phyloP scores from a whole-genome alignment of 2,329 filamentous ascomycete species.

The Fusarium sp. region DNA sequence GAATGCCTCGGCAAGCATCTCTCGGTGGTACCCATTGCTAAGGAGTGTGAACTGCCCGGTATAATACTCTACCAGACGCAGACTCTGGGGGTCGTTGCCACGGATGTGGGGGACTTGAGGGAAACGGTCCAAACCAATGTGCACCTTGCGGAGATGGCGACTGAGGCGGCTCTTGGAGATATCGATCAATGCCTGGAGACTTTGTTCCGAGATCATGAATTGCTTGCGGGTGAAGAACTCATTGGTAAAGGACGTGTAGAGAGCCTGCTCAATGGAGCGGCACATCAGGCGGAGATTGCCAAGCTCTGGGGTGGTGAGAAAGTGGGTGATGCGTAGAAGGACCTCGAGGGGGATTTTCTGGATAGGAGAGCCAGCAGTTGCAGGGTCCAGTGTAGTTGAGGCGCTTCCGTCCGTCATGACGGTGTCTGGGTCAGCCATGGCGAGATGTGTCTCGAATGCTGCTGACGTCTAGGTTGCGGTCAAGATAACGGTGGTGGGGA shows the following conservation, averaged over 20 bases:
- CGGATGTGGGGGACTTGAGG: conserved; percentile 2
- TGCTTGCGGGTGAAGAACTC: conserved; percentile 76
- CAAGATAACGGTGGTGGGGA: not conserved
- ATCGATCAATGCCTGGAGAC: conserved; percentile 65
- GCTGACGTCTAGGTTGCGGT: not conserved
- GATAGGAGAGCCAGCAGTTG: conserved; percentile 36
- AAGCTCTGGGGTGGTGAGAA: conserved; percentile 68
- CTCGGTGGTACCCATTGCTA: conserved; percentile 59
- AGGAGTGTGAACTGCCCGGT: conserved; percentile 48
- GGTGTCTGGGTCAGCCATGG: conserved; percentile 30
- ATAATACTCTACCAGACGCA: conserved; percentile 31
- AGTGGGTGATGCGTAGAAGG: conserved; percentile 64
- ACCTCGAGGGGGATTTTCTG: conserved; percentile 68
- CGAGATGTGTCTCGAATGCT: not conserved
- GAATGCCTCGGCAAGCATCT: conserved; percentile 69
- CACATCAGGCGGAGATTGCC: conserved; percentile 66
- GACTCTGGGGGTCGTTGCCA: conserved; percentile 20
- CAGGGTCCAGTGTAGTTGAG: not conserved
- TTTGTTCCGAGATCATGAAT: conserved; percentile 71
- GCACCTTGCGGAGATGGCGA: conserved; percentile 52
- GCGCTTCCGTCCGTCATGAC: conserved; percentile 21
- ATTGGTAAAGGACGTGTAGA: conserved; percentile 67
- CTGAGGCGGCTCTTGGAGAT: conserved; percentile 62
- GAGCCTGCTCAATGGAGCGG: conserved; percentile 63
- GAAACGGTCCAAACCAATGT: conserved; percentile 47